Evolutionary conservation across 1,284 basidiomycete genomes (phyloP).

Genomic region (Calocybe gambosa): DNA sequence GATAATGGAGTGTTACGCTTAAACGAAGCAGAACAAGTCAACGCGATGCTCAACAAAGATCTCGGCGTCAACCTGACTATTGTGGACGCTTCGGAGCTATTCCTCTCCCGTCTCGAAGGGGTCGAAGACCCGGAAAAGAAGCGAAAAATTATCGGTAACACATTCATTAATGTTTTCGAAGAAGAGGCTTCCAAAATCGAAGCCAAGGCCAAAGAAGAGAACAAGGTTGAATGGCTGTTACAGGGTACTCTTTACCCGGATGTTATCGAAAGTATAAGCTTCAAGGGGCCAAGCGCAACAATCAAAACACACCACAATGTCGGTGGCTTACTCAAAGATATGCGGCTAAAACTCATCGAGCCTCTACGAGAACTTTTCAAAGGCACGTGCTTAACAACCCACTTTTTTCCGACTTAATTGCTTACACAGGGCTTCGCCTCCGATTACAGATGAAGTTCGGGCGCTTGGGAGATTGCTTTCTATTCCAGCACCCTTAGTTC

Average conservation of each 20-base stretch:
- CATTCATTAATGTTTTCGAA: slow-evolving; percentile 98
- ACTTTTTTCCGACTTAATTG: slow-evolving; percentile 3
- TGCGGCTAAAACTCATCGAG: slow-evolving; percentile 99
- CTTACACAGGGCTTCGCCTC: slow-evolving; percentile 3
- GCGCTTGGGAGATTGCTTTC: slow-evolving; percentile 85
- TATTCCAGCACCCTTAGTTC: slow-evolving; percentile 92
- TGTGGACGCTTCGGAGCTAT: slow-evolving; percentile 92
- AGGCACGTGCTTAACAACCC: slow-evolving; percentile 43
- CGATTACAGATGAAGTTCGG: slow-evolving; percentile 83
- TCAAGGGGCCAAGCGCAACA: slow-evolving; percentile 98
- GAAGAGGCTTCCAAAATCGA: slow-evolving; percentile 90
- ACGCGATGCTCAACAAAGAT: slow-evolving; percentile 91
- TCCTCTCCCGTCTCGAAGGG: slow-evolving; percentile 84
- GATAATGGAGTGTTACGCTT: slow-evolving; percentile 96
- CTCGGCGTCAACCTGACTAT: slow-evolving; percentile 97
- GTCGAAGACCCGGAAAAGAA: slow-evolving; percentile 97
- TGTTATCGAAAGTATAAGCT: slow-evolving; percentile 98
- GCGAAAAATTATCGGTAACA: slow-evolving; percentile 98
- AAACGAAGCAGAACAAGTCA: slow-evolving; percentile 91
- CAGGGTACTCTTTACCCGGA: slow-evolving; percentile 99
- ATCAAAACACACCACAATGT: slow-evolving; percentile 99
- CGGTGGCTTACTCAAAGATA: slow-evolving; percentile 92
- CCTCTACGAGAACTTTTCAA: slow-evolving; percentile 98
- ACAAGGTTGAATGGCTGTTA: slow-evolving; percentile 90
- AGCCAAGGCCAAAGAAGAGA: slow-evolving; percentile 73